A percentile compares a stretch with the other conserved stretches of the same genome.
phyloP scores from a whole-genome alignment of 2,329 filamentous ascomycete genomes.

The Botrytis fragariae region DNA sequence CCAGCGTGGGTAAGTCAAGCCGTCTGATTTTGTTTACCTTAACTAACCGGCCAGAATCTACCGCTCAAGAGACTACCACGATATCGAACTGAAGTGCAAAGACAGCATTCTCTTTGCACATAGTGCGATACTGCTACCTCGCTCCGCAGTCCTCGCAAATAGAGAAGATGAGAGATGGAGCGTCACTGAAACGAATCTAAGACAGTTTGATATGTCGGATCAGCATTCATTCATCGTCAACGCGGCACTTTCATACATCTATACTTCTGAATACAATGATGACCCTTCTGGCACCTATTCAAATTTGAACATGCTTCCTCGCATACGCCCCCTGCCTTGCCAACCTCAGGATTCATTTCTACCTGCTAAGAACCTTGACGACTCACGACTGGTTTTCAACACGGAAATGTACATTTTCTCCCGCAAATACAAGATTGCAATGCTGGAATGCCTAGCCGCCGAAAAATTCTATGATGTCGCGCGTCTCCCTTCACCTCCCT shows the following conservation, averaged over 20 bases:
- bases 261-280: not conserved
- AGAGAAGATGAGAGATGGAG: not conserved
- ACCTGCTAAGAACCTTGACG: not conserved
- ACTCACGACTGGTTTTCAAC: not conserved
- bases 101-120: not conserved
- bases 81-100: not conserved
- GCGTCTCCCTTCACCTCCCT: not conserved
- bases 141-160: not conserved
- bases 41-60: not conserved
- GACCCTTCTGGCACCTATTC: not conserved
- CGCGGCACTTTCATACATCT: not conserved
- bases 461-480: not conserved
- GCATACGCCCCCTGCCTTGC: too few relatives aligned
- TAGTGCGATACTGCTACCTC: not conserved
- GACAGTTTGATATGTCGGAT: not conserved
- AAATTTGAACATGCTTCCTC: not conserved
- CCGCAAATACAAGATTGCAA: not conserved
- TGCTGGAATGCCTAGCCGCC: not conserved
- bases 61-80: not conserved
- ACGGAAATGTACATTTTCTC: not conserved
- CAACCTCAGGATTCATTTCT: not conserved
- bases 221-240: not conserved
- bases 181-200: not conserved
- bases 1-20: not conserved
- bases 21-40: not conserved